These are phyloP conservation scores for Metarhizium rileyi DNA, from an alignment of 2,329 filamentous ascomycete species.

Conservation along the genomic window DNA sequence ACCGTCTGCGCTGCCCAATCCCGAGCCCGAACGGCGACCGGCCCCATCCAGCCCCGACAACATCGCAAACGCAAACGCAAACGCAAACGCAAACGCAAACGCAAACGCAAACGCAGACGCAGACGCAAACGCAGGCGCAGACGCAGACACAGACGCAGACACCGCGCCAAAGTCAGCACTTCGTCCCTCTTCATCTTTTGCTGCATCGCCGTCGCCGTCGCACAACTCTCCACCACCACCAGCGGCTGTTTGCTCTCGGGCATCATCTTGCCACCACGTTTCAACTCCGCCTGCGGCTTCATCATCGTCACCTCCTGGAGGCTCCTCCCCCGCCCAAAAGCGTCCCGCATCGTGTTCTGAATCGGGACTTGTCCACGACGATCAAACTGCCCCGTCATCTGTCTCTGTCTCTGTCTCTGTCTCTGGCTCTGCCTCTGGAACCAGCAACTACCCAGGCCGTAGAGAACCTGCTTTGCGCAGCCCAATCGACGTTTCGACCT, in stretches of 20 bases:
- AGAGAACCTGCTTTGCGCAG: slow-evolving; percentile 29
- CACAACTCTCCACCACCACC: slow-evolving; percentile 7
- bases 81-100: slow-evolving; percentile 6
- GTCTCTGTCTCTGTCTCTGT: slow-evolving; percentile 14
- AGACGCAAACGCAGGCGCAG: slow-evolving; percentile 14
- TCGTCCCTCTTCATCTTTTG: background rate
- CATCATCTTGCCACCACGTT: slow-evolving; percentile 8
- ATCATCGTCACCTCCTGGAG: slow-evolving; percentile 3
- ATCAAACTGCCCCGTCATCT: slow-evolving; percentile 10
- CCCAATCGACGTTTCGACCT: slow-evolving; percentile 24
- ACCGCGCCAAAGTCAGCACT: slow-evolving; percentile 14
- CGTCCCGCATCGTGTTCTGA: slow-evolving; percentile 10
- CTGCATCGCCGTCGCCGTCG: slow-evolving; percentile 2
- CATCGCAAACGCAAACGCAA: slow-evolving; percentile 11
- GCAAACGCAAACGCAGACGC: slow-evolving; percentile 13
- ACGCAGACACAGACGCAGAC: slow-evolving; percentile 13
- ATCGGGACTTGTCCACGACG: slow-evolving; percentile 13
- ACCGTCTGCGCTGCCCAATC: slow-evolving; percentile 8
- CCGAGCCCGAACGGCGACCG: background rate
- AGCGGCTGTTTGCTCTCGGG: slow-evolving; percentile 6
- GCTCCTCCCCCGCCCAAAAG: slow-evolving; percentile 3
- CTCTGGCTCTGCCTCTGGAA: slow-evolving; percentile 14
- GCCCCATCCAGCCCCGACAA: slow-evolving; percentile 11
- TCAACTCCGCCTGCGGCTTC: background rate
- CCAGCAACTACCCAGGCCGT: slow-evolving; percentile 24